phyloP scores from a whole-genome alignment of 352 stramenopile genomes.

The Phytophthora pistaciae region DNA sequence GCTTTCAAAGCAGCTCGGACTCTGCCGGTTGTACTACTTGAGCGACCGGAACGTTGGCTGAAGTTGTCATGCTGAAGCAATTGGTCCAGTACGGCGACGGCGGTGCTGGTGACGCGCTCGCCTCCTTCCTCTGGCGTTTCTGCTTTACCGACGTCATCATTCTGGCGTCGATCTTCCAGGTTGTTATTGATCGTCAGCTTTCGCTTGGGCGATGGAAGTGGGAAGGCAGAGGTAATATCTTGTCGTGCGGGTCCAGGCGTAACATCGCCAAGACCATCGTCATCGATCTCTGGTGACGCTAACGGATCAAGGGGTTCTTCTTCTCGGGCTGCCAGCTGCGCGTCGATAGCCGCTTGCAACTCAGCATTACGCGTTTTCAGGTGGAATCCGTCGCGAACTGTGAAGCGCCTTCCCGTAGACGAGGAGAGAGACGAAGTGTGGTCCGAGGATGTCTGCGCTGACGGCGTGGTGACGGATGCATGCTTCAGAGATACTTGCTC shows the following conservation, averaged over 20 bases:
- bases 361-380: slow-evolving; percentile 69
- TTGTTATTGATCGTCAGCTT: slow-evolving; percentile 16
- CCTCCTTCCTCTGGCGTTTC: not conserved
- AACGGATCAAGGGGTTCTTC: slow-evolving; percentile 4
- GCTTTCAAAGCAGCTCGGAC: slow-evolving; percentile 35
- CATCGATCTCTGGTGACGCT: slow-evolving; percentile 2
- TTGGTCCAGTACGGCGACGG: slow-evolving; percentile 20
- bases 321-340: slow-evolving; percentile 27
- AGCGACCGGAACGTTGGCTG: not conserved
- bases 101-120: slow-evolving; percentile 5
- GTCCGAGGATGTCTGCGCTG: not conserved
- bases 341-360: slow-evolving; percentile 47
- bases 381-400: slow-evolving; percentile 78
- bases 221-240: slow-evolving; percentile 9
- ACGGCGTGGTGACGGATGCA: not conserved
- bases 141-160: slow-evolving; percentile 3
- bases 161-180: slow-evolving; percentile 10
- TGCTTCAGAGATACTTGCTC: not conserved
- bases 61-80: slow-evolving; percentile 19
- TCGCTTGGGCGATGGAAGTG: not conserved
- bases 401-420: slow-evolving; percentile 52
- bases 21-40: slow-evolving; percentile 5
- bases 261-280: not conserved
- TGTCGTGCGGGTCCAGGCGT: slow-evolving; percentile 12
- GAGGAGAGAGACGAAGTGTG: slow-evolving; percentile 1